Evolutionary conservation across 306 rosid species (phyloP), one percentile per base, ranked within the genome.

Genomic region (Datisca glomerata): DNA sequence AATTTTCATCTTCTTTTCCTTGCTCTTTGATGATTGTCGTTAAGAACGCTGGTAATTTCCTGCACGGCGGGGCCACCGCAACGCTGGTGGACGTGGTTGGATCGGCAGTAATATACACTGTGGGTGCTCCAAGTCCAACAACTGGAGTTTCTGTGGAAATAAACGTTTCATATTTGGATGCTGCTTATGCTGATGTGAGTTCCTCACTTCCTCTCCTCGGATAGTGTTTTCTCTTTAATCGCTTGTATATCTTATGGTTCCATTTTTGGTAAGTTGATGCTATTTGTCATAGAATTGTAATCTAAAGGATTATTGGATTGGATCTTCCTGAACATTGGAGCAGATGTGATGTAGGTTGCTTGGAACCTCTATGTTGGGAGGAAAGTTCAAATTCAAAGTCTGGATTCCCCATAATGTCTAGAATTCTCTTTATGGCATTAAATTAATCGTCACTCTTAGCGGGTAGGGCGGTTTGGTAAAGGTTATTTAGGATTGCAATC

Each of bases 51-150:
- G 92, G 81, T 0, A 78, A 80, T 60, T 63, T 72, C 51, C 45
- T 89, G 42, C 95, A 76, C 73, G 95, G 95, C 2, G 93, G 95
- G 20, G 97, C 81, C 38, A 72, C 75, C 4, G 95, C 91, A 24
- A 32, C 98, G 21, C 59, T 89, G 47, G 97, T 89, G 40, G 97
- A 89, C 28, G 42, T 81, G 41, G 64, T 87, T 3, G 94, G 97
- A 0, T 74, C 85, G 2, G 94, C 89, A 12, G 97, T 63, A 8
- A 67, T 83, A 29, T 53, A 24, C 19, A 53, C 79, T 22, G 36
- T 53, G 4, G 97, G 97, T n/a, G 54, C 53, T 69, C n/a, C n/a
- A n/a, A n/a, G n/a, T n/a, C 35, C 38, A 15, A 45, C 1, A 1
- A 39, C 61, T 0, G 94, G 93, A 18, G 93, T 83, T 50, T 83